These are phyloP conservation scores for Trichophyton simii DNA, from an alignment of 2,329 filamentous ascomycete genomes.

Conservation along the genomic window DNA sequence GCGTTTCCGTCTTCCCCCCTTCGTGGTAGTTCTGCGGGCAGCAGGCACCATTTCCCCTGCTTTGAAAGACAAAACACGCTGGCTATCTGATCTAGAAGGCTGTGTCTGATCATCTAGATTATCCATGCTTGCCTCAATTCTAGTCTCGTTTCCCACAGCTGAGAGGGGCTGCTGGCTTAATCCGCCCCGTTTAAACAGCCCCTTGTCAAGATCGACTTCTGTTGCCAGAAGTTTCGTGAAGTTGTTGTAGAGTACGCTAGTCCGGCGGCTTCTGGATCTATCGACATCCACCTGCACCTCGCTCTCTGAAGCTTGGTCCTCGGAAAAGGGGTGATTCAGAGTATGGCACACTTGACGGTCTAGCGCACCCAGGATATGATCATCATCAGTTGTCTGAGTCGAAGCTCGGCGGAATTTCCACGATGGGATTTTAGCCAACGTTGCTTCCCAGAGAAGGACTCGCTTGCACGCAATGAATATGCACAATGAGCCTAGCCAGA, in stretches of 20 bases:
- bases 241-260: not conserved
- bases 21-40: constrained; percentile 34
- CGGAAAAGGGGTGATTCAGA: constrained; percentile 32
- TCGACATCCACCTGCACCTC: constrained; percentile 19
- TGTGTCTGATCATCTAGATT: not conserved
- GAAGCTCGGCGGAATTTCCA: constrained; percentile 65
- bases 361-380: constrained; percentile 29
- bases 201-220: not conserved
- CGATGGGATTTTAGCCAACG: constrained; percentile 73
- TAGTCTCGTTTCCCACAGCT: not conserved
- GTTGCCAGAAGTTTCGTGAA: constrained; percentile 1
- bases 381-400: constrained; percentile 24
- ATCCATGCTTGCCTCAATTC: not conserved
- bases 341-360: constrained; percentile 37
- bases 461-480: constrained; percentile 61
- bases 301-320: constrained; percentile 28
- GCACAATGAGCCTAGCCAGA: constrained; percentile 72
- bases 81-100: not conserved
- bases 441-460: constrained; percentile 70
- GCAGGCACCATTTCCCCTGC: constrained; percentile 16
- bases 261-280: constrained; percentile 2
- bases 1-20: constrained; percentile 54
- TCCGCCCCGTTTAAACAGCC: not conserved
- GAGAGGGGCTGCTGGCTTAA: not conserved
- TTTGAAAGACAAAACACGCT: constrained; percentile 39